Conservation (phyloP, 2,329 filamentous ascomycete species). For the Talaromyces sp. region DNA sequence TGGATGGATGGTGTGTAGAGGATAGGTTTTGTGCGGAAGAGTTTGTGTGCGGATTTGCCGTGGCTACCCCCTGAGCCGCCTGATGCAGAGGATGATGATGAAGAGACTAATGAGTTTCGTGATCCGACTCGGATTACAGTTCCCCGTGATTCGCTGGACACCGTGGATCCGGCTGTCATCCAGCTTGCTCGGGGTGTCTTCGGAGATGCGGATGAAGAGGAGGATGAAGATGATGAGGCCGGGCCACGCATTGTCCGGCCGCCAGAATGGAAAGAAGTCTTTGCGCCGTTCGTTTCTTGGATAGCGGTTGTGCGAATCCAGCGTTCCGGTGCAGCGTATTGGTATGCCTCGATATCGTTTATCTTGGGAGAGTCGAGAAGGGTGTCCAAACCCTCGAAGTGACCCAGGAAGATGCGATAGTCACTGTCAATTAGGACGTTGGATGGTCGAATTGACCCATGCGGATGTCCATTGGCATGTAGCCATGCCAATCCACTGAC, state of each 20-base stretch:
- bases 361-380: constrained; percentile 54
- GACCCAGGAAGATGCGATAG: constrained; percentile 58
- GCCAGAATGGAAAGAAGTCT: constrained; percentile 40
- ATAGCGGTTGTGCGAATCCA: constrained; percentile 43
- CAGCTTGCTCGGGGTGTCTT: constrained; percentile 23
- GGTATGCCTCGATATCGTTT: constrained; percentile 57
- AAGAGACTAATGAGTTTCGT: constrained; percentile 24
- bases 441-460: constrained; percentile 59
- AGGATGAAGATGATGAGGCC: constrained; percentile 22
- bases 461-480: constrained; percentile 55
- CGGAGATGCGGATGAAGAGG: constrained; percentile 9
- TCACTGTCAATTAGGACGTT: constrained; percentile 59
- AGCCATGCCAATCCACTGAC: constrained; percentile 57
- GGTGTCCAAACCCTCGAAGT: constrained; percentile 56
- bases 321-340: constrained; percentile 60
- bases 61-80: constrained; percentile 25
- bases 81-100: constrained; percentile 37
- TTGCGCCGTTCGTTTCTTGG: constrained; percentile 34
- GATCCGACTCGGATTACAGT: constrained; percentile 37
- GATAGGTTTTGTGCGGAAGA: constrained; percentile 28
- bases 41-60: constrained; percentile 2
- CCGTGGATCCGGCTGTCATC: constrained; percentile 27
- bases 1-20: constrained; percentile 36
- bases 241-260: constrained; percentile 38
- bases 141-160: constrained; percentile 35